These are phyloP conservation scores for Aegilops bicornis DNA, from an alignment of 176 grass and related monocot species.

Conservation along the genomic window DNA sequence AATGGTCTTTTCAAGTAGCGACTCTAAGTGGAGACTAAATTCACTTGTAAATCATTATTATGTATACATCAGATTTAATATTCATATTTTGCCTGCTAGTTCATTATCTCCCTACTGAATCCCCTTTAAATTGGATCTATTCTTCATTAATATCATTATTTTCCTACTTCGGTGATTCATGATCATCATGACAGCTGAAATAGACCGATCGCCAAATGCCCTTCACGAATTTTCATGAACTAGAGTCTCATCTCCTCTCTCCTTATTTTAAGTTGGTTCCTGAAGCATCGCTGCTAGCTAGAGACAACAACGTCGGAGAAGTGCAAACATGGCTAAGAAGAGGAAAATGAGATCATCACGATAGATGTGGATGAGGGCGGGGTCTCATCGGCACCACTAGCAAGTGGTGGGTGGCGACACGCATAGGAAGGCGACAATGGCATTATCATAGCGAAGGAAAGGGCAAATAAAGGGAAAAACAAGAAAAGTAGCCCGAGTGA, in stretches of 20 bases:
- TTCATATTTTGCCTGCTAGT: not conserved
- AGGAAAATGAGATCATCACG: not conserved
- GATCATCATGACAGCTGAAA: not conserved
- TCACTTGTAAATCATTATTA: not conserved
- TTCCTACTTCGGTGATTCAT: not conserved
- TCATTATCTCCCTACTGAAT: not conserved
- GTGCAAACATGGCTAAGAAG: not conserved
- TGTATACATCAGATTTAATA: not conserved
- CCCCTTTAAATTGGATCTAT: not conserved
- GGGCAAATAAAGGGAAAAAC: not conserved
- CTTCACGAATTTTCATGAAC: not conserved
- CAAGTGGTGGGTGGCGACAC: not conserved
- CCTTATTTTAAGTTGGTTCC: not conserved
- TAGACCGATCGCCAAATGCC: not conserved
- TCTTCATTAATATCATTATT: not conserved
- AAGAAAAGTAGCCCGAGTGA: not conserved
- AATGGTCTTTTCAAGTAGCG: not conserved
- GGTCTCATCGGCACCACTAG: not conserved
- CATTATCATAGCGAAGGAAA: not conserved
- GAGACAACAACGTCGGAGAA: not conserved
- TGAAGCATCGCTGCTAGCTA: not conserved
- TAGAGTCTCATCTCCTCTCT: not conserved
- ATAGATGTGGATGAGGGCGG: not conserved
- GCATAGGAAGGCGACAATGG: not conserved
- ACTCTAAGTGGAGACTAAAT: not conserved